phyloP scores from a whole-genome alignment of 495 filamentous ascomycete genomes.

The Penicillium cosmopolitanum region DNA sequence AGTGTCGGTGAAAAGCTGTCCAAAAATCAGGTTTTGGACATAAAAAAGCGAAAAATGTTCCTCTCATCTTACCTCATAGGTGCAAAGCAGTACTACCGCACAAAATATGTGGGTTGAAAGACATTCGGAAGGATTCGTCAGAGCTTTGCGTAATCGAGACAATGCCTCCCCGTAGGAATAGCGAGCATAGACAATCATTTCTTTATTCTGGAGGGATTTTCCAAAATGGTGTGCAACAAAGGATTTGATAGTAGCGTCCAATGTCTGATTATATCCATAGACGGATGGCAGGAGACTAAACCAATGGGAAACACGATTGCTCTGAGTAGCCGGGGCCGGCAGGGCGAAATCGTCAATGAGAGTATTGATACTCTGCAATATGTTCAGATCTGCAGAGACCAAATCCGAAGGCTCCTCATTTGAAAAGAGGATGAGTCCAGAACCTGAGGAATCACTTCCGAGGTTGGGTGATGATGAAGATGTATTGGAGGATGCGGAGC shows the following conservation, averaged over 20 bases:
- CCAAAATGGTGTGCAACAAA: slow-evolving; percentile 41
- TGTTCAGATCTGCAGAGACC: slow-evolving; percentile 21
- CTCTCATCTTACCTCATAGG: slow-evolving; percentile 35
- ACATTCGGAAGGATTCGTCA: slow-evolving; percentile 27
- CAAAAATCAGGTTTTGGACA: neutral
- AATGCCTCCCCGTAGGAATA: slow-evolving; percentile 36
- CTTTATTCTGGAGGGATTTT: slow-evolving; percentile 22
- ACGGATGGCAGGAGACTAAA: slow-evolving; percentile 33
- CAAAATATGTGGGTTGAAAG: slow-evolving; percentile 38
- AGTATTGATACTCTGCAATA: slow-evolving; percentile 29
- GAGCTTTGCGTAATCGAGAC: slow-evolving; percentile 27
- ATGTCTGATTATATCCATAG: slow-evolving; percentile 33
- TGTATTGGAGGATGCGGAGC: neutral
- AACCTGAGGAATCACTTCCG: neutral
- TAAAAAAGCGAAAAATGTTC: neutral
- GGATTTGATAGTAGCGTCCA: slow-evolving; percentile 36
- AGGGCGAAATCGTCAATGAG: slow-evolving; percentile 32
- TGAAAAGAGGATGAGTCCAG: slow-evolving; percentile 10
- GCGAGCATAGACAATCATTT: slow-evolving; percentile 35
- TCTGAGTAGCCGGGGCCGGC: slow-evolving; percentile 20
- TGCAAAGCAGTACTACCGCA: slow-evolving; percentile 37
- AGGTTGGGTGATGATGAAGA: neutral
- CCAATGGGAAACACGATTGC: slow-evolving; percentile 31
- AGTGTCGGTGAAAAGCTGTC: slow-evolving; percentile 37
- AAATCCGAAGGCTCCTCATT: slow-evolving; percentile 11